Evolutionary conservation across 345 rosid genomes (phyloP).

Genomic region (Rhizophora apiculata): DNA sequence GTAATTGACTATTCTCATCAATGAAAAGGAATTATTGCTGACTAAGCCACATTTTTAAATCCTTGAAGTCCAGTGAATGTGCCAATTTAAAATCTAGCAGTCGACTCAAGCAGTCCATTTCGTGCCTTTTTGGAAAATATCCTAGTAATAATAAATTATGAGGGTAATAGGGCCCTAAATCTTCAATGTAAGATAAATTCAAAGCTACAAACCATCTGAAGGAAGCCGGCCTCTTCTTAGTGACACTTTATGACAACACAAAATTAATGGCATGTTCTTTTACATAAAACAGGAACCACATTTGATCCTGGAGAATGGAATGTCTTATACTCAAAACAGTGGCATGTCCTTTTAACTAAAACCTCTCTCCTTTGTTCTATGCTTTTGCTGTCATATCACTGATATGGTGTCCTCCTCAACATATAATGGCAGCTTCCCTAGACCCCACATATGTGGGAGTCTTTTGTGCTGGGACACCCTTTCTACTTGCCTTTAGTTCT

Average conservation of each 20-base stretch:
- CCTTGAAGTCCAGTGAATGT: not conserved
- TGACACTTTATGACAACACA: not conserved
- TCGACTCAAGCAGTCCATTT: not conserved
- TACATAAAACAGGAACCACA: not conserved
- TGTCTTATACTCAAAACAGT: too few species aligned
- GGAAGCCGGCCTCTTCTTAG: not conserved
- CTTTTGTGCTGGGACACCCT: not conserved
- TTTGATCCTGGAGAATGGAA: not conserved
- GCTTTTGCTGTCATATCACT: too few species aligned
- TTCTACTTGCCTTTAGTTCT: not conserved
- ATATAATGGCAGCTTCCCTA: not conserved
- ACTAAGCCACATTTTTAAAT: not conserved
- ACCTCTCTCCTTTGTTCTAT: too few species aligned
- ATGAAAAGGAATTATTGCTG: constrained; percentile 4
- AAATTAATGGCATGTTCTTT: not conserved
- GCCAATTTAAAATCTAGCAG: constrained; percentile 6
- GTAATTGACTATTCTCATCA: constrained; percentile 13
- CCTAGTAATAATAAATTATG: not conserved
- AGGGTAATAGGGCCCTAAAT: not conserved
- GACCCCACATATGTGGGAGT: not conserved
- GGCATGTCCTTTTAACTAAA: too few species aligned
- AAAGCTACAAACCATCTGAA: not conserved
- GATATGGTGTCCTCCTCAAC: not conserved
- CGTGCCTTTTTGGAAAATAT: not conserved
- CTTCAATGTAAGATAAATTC: not conserved